Evolutionary conservation across 768 basidiomycete genomes (phyloP).

Genomic region (Mycena crocata): DNA sequence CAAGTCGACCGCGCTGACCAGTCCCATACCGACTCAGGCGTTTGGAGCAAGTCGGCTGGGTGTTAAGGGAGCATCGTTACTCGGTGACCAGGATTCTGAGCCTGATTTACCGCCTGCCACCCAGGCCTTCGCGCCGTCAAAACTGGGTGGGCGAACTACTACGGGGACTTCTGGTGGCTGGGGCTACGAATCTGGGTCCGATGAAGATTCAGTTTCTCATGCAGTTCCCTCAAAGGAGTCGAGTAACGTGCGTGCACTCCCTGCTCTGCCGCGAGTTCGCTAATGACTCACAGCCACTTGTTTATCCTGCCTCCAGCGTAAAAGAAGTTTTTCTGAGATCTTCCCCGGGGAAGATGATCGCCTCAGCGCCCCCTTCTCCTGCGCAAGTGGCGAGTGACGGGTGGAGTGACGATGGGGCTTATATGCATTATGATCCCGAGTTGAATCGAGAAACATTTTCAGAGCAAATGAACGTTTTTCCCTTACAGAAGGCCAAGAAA

Average conservation of each 20-base stretch:
- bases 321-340: constrained; percentile 40
- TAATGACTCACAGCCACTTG: constrained; percentile 47
- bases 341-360: constrained; percentile 29
- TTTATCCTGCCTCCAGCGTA: constrained; percentile 39
- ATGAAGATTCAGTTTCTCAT: constrained; percentile 6
- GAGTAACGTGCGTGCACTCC: constrained; percentile 20
- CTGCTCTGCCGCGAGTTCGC: constrained; percentile 31
- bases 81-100: constrained; percentile 24
- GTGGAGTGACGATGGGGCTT: constrained; percentile 39
- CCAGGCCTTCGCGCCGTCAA: constrained; percentile 47
- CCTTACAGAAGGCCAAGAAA: neutral
- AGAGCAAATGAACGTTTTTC: neutral
- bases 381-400: constrained; percentile 17
- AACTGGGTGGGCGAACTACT: constrained; percentile 35
- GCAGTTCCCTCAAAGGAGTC: neutral
- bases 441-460: constrained; percentile 8
- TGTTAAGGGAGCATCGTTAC: constrained; percentile 18
- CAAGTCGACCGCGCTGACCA: neutral
- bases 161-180: constrained; percentile 16
- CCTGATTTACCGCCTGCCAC: constrained; percentile 37
- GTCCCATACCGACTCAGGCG: constrained; percentile 47
- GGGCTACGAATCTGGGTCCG: constrained; percentile 33
- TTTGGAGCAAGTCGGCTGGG: constrained; percentile 56
- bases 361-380: constrained; percentile 15
- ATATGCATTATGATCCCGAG: constrained; percentile 49